Evolutionary conservation across 768 basidiomycete species (phyloP), one percentile per base, ranked within the genome.

Genomic region (Royoungia palumana): DNA sequence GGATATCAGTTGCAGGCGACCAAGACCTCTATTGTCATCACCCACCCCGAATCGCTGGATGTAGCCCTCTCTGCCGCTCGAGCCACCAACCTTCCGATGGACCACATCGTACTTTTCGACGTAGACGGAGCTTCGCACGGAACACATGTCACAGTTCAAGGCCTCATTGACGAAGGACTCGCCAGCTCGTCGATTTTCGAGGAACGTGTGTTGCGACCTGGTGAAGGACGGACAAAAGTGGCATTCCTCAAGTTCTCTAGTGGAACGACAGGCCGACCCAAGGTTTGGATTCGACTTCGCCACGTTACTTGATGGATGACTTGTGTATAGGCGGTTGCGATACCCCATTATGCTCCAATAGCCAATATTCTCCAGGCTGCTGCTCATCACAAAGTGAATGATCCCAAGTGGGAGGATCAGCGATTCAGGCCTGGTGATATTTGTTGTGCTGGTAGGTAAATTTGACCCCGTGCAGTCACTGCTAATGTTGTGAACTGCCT

Each of bases 171-270:
- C 38, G 67, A 74, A 25, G 85, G 85, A 3, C 64, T 78, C 4
- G 60, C 63, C 3, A 60, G 63, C 35, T 60, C 65, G 3, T 54
- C 64, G 1, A 45, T 61, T 10, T 85, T 78, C 51, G 65, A 65
- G 6, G 85, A 87, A 61, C 70, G 75, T 25, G 72, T 55, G 28
- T 64, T 89, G 35, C 62, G 50, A 4, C 72, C 74, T 0, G 82
- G 83, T 2, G 87, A 89, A 65, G 85, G 71, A 16, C 84, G 73
- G 65, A 82, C 76, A 10, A 89, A 85, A 60, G 60, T 88, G 13
- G 87, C 87, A 0, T 80, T 87, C 51, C 66, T 87, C 22, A 81
- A 76, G 59, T 88, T 88, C 60, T 87, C 85, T 0, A 87, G 85
- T 19, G 84, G 84, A 20, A 89, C 87, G 0, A 89, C 87, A 2